phyloP scores from a whole-genome alignment of 164 flowering plant genomes.

The Aristolochia fimbriata region DNA sequence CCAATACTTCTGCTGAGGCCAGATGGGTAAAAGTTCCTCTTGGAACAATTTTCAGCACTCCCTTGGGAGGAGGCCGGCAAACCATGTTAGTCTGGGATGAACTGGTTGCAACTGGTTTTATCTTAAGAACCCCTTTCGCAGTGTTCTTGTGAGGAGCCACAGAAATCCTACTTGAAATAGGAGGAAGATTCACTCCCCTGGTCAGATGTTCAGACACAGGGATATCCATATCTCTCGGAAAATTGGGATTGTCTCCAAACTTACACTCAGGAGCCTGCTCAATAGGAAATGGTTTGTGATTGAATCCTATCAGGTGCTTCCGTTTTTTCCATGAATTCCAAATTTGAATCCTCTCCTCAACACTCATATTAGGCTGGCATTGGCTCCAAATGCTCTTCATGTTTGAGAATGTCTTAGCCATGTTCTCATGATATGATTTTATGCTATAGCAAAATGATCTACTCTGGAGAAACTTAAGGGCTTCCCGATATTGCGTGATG shows the following conservation, averaged over 20 bases:
- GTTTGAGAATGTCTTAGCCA: constrained; percentile 15
- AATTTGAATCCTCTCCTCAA: constrained; percentile 18
- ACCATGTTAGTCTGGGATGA: constrained; percentile 5
- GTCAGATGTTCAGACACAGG: background rate
- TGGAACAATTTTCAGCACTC: constrained; percentile 25
- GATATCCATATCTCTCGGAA: background rate
- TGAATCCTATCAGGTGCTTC: constrained; percentile 11
- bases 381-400: constrained; percentile 24
- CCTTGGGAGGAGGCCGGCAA: constrained; percentile 19
- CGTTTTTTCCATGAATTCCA: constrained; percentile 15
- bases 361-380: constrained; percentile 11
- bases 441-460: constrained; percentile 16
- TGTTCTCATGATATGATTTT: constrained; percentile 23
- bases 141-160: constrained; percentile 11
- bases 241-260: background rate
- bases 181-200: constrained; percentile 12
- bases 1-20: constrained; percentile 6
- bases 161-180: constrained; percentile 14
- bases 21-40: constrained; percentile 12
- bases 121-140: constrained; percentile 21
- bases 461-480: constrained; percentile 18
- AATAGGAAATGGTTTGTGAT: constrained; percentile 22
- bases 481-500: constrained; percentile 21
- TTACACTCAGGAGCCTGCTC: constrained; percentile 9
- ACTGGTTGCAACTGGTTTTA: constrained; percentile 14